phyloP scores from a whole-genome alignment of 345 rosid genomes.

The Brassica cretica region DNA sequence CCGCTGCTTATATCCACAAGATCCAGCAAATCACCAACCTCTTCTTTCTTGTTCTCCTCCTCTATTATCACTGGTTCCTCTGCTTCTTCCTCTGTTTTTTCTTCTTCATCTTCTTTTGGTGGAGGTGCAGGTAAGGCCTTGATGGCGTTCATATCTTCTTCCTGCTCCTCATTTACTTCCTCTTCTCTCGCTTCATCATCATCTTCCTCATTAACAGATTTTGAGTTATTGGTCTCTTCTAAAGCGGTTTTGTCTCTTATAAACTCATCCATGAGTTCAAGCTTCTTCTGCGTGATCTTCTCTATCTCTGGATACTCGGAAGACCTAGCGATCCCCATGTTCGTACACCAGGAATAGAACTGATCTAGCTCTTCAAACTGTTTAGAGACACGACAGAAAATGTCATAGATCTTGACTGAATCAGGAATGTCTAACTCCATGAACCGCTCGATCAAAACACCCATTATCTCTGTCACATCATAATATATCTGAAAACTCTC shows the following conservation, averaged over 20 bases:
- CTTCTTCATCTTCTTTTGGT: background rate
- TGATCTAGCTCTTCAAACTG: background rate
- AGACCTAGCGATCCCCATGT: background rate
- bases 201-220: background rate
- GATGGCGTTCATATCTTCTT: background rate
- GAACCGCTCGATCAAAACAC: background rate
- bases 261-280: background rate
- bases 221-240: background rate
- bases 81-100: background rate
- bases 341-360: background rate
- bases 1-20: background rate
- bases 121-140: conserved; percentile 3
- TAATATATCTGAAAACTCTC: conserved; percentile 1
- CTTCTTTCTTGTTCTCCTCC: background rate
- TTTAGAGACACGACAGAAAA: background rate
- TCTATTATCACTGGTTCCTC: background rate
- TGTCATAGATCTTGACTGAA: background rate
- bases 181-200: background rate
- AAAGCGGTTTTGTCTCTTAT: background rate
- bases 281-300: background rate
- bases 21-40: background rate
- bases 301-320: background rate
- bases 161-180: background rate
- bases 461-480: background rate
- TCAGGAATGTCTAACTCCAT: conserved; percentile 1